Conservation (phyloP, 1,139 yeast genomes). For the Scheffersomyces stambukii region DNA sequence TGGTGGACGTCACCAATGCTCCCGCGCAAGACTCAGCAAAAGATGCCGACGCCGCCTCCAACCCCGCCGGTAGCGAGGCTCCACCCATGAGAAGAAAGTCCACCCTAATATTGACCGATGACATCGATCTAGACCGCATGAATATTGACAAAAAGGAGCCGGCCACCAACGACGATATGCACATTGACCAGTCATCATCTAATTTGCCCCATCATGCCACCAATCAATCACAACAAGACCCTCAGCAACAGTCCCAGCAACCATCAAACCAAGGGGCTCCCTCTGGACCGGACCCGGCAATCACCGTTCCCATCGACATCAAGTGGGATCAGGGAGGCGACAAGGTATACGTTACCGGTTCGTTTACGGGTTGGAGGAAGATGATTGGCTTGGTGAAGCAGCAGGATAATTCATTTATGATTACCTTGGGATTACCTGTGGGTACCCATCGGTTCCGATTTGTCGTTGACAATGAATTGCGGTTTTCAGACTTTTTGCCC, state of each 20-base stretch:
- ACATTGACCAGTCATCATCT: conserved; percentile 14
- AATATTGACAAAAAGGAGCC: conserved; percentile 20
- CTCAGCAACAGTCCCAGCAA: conserved; percentile 13
- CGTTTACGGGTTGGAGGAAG: conserved; percentile 49
- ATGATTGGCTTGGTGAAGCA: conserved; percentile 52
- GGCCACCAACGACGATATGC: conserved; percentile 14
- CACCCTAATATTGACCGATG: conserved; percentile 40
- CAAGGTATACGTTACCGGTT: conserved; percentile 61
- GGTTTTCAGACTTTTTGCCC: conserved; percentile 44
- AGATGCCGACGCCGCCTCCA: conserved; percentile 1
- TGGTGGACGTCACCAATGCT: conserved; percentile 39
- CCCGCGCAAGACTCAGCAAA: no score
- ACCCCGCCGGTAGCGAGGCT: conserved; percentile 1
- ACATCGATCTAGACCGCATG: conserved; percentile 35
- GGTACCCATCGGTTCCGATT: conserved; percentile 48
- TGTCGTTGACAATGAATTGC: conserved; percentile 44
- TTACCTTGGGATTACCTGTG: conserved; percentile 43
- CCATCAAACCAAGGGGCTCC: conserved; percentile 15
- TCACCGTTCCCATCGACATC: conserved; percentile 70
- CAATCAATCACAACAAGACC: conserved; percentile 4
- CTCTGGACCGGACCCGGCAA: conserved; percentile 18
- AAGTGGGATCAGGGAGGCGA: conserved; percentile 95
- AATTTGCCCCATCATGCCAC: conserved; percentile 7
- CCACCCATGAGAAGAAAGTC: conserved; percentile 36
- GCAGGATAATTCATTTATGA: conserved; percentile 33